Evolutionary conservation across 192 early-diverging fungal genomes (phyloP).

Genomic region (Backusella liffmaniae): DNA sequence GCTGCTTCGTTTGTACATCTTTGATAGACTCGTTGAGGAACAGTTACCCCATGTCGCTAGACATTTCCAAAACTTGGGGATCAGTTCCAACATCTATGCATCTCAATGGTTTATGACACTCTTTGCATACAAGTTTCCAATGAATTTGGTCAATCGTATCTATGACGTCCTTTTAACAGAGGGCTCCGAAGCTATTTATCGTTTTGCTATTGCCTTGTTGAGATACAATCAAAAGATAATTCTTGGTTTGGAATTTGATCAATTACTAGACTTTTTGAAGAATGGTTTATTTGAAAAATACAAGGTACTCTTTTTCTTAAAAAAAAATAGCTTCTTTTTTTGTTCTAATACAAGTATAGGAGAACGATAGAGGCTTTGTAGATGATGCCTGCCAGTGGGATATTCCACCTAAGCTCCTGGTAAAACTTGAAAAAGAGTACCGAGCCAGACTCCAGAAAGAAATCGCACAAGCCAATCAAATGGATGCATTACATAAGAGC

Average conservation of each 20-base stretch:
- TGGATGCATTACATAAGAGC: conserved; percentile 60
- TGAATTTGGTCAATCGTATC: conserved; percentile 86
- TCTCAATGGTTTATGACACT: conserved; percentile 99
- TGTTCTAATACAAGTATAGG: conserved; percentile 28
- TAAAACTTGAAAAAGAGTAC: conserved; percentile 71
- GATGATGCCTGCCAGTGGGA: conserved; percentile 75
- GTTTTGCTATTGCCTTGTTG: conserved; percentile 86
- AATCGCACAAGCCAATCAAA: conserved; percentile 60
- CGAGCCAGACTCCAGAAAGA: conserved; percentile 60
- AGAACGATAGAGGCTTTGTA: conserved; percentile 73
- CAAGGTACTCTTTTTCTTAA: conserved; percentile 43
- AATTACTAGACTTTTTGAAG: conserved; percentile 88
- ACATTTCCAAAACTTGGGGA: conserved; percentile 82
- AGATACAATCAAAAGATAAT: conserved; percentile 78
- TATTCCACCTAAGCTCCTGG: conserved; percentile 64
- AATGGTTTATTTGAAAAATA: conserved; percentile 89
- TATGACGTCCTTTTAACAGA: conserved; percentile 97
- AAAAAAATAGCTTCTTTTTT: conserved; percentile 8
- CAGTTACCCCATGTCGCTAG: conserved; percentile 72
- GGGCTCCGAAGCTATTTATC: conserved; percentile 82
- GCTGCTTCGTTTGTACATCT: conserved; percentile 85
- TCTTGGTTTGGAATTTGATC: conserved; percentile 82
- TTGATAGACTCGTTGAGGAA: conserved; percentile 84
- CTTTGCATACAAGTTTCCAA: conserved; percentile 97
- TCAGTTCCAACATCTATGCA: conserved; percentile 93